Base-by-base conservation (phyloP, 2,329 filamentous ascomycete species). In the Colletotrichum viniferum region DNA sequence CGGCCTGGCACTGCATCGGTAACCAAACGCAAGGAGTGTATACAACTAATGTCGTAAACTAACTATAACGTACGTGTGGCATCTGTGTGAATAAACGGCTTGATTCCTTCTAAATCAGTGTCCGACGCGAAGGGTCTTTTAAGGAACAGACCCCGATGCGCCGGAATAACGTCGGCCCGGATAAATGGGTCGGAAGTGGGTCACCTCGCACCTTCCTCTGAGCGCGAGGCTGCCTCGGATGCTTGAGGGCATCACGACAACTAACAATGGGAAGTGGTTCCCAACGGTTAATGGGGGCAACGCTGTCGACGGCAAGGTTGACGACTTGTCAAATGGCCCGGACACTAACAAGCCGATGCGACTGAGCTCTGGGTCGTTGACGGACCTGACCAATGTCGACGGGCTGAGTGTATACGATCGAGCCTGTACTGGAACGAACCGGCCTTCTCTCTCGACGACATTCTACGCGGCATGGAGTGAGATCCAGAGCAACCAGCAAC, bases 1-100 rank as follows among this genome's bases (percentile, higher is more conserved):
- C 80, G 13, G 80, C 81, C n/a, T 88, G 86, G 86, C 85, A 86
- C 74, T 88, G 86, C 76, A 84, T 87, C 34, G 86, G 86, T 14
- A 86, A 87, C 73, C 86, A 87, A 76, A 86, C 84, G 0, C 79
- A 86, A 58, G 81, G 81, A 3, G 81, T 86, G 2, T 86, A 86
- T 69, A 76, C 73, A 4, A 79, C n/a, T n/a, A n/a, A n/a, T n/a
- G n/a, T n/a, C n/a, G n/a, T n/a, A n/a, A n/a, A n/a, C n/a, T n/a
- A n/a, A n/a, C n/a, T n/a, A n/a, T n/a, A n/a, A n/a, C n/a, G n/a
- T n/a, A n/a, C n/a, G n/a, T n/a, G n/a, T n/a, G n/a, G n/a, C n/a
- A n/a, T n/a, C n/a, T n/a, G n/a, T n/a, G n/a, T n/a, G n/a, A n/a
- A n/a, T n/a, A n/a, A n/a, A n/a, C n/a, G n/a, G n/a, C n/a, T n/a